Percentiles rank a stretch among this genome's conserved stretches.
phyloP scores from a whole-genome alignment of 2,329 filamentous ascomycete species.

The Aureobasidium sp. region DNA sequence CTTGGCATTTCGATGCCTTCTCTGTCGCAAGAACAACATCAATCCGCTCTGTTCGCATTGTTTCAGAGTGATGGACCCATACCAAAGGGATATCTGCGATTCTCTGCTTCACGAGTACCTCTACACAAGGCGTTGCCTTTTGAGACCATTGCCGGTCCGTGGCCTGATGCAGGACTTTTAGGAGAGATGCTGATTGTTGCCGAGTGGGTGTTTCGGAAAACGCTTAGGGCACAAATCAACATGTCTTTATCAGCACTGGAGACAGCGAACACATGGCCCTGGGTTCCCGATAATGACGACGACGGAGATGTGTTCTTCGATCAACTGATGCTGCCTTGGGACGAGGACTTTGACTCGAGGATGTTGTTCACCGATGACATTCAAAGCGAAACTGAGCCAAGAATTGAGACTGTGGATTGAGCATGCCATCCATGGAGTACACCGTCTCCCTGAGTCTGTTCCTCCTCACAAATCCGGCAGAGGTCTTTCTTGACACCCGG shows the following conservation, averaged over 20 bases:
- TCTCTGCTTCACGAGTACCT: background rate
- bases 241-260: background rate
- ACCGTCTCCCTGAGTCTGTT: no score
- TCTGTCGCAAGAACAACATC: background rate
- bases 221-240: background rate
- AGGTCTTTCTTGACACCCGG: no score
- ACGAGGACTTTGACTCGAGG: background rate
- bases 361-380: background rate
- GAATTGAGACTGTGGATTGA: background rate
- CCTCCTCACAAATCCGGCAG: no score
- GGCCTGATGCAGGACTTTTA: background rate
- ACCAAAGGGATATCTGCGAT: background rate
- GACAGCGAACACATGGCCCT: background rate
- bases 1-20: conserved; percentile 29
- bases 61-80: background rate
- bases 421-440: no score
- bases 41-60: background rate
- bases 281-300: background rate
- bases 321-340: background rate
- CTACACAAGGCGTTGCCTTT: background rate
- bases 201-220: background rate
- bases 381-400: background rate
- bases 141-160: background rate
- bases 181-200: background rate
- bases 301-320: background rate